Evolutionary conservation across 305 asterid genomes (phyloP), one percentile per base, ranked within the genome.

Genomic region (Fraxinus baroniana): DNA sequence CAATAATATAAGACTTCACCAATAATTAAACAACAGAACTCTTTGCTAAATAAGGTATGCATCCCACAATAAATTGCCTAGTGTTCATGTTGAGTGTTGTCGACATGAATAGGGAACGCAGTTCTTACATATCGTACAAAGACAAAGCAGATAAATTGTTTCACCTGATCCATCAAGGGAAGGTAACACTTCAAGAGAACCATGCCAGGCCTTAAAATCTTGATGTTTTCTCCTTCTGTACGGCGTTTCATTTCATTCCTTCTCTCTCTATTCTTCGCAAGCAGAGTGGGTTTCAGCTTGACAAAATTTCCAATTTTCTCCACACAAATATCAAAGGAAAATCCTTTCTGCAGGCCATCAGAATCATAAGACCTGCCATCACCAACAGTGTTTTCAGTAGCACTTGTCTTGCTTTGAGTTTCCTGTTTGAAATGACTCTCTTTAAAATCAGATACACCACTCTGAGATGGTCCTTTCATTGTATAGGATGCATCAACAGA

Each of bases 191-290:
- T 93, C 39, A 94, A 79, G 82, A 86, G 95, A 83, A 94, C 83
- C 97, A 94, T 91, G 85, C 98, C 98, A 72, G 94, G 87, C 89
- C 92, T 86, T 80, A 89, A 39, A 70, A 64, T 70, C 78, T 73
- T 30, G 46, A 89, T 89, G 64, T 66, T 87, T 62, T 72, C 83
- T 73, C 89, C 91, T 78, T 83, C 86, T 68, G 49, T 13, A 3
- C 4, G 90, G 68, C 81, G 87, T 84, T 57, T 57, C 66, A 18
- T 57, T 57, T 57, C 66, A 57, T 57, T n/a, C 89, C 92, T 89
- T 81, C 1, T 74, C 74, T 89, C 95, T 87, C 76, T 83, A 70
- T 92, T 94, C 88, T 26, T 86, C 26, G 0, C 68, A 57, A 17
- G 87, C 78, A 94, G 83, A 71, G 97, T 12, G n/a, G 85, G 0